Evolutionary conservation across 352 stramenopile genomes (phyloP), one percentile per base, ranked within the genome.

Genomic region (Phytophthora meadii): DNA sequence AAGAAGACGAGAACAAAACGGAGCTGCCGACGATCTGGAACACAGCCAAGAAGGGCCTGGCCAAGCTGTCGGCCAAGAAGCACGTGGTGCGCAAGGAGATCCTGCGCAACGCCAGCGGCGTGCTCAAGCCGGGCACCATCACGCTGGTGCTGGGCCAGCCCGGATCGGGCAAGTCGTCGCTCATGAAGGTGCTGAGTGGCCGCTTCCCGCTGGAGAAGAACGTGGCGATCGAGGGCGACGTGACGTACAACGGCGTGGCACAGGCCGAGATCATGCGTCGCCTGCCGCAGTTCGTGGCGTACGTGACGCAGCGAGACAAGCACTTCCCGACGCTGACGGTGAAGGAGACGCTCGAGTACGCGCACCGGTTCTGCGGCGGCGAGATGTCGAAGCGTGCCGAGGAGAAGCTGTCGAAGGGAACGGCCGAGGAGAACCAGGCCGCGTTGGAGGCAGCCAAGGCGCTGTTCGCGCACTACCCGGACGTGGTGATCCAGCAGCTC

Each of bases 261-360:
- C 71, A 76, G 50, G 37, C 25, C 14, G 61, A 70, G 10, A 42
- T 87, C 17, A 59, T 52, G 27, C 56, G 68, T 19, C 68, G 69
- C 17, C 50, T 84, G 42, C 68, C 76, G 39, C 72, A 81, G 62
- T 76, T 81, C 34, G 57, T 74, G 40, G 62, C 74, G 1, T 83
- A 86, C 54, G 74, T 84, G 32, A 76, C 58, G 2, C 77, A 84
- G 54, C 68, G 76, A n/a, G 92, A 98, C 74, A 98, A 74, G 97
- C 93, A 50, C 85, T 98, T 97, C 97, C 63, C 63, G 0, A 67
- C 56, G 6, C 55, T 70, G 7, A 67, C 57, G 3, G 64, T 72
- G 3, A 63, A 72, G 39, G 57, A 72, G 52, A 72, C 64, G 24
- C 64, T 72, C 19, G 44, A 72, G 50, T 66, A 47, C 76, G 74